A percentile compares a stretch with the other conserved stretches of the same genome.
Conservation (phyloP, 2,329 filamentous ascomycete species). For the Hirsutella thompsonii region DNA sequence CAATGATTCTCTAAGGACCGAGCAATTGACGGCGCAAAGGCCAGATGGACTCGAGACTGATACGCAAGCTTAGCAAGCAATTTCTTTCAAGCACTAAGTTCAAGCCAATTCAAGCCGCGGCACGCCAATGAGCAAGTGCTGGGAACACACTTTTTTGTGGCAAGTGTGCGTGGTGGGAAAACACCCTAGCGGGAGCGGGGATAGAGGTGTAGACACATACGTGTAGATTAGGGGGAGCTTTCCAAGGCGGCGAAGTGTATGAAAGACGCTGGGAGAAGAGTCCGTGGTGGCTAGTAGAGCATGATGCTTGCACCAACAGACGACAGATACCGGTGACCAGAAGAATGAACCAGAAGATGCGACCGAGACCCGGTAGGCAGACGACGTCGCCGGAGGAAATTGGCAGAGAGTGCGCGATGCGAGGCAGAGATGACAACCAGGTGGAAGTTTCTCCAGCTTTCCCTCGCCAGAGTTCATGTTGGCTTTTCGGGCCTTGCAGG, state of each 20-base stretch:
- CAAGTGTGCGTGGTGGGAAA: no score
- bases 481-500: slow-evolving; percentile 2
- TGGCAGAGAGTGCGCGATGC: slow-evolving; percentile 12
- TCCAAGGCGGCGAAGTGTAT: neutral
- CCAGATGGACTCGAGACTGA: neutral
- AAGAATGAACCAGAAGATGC: slow-evolving; percentile 25
- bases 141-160: no score
- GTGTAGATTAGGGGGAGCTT: neutral
- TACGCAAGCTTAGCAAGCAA: neutral
- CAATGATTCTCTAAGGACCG: neutral
- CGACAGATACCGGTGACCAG: slow-evolving; percentile 25
- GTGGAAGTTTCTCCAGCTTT: slow-evolving; percentile 27
- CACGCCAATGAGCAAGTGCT: no score
- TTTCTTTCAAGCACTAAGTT: no score
- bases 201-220: neutral
- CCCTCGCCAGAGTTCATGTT: slow-evolving; percentile 4
- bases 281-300: slow-evolving; percentile 23
- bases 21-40: neutral
- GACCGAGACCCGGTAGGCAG: slow-evolving; percentile 16
- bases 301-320: slow-evolving; percentile 22
- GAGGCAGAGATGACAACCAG: slow-evolving; percentile 22
- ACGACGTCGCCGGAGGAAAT: slow-evolving; percentile 12
- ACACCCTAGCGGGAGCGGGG: neutral
- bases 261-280: slow-evolving; percentile 5
- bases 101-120: no score